These are phyloP conservation scores for Sclerotinia sclerotiorum DNA, from an alignment of 2,329 filamentous ascomycete genomes.

Conservation along the genomic window DNA sequence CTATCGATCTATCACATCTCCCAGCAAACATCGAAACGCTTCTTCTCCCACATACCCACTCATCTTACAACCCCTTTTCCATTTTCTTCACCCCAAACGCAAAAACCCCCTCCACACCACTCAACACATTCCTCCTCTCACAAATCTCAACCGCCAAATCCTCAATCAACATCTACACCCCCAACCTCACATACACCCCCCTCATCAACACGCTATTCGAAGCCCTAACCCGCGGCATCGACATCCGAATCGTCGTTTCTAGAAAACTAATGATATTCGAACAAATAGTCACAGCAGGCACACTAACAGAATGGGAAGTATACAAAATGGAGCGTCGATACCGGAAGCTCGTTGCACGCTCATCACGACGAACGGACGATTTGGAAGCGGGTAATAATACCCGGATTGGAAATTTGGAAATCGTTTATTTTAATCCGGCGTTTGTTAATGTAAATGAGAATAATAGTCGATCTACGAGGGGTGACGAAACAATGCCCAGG, in stretches of 20 bases:
- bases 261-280: slow-evolving; percentile 73
- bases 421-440: slow-evolving; percentile 36
- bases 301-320: slow-evolving; percentile 67
- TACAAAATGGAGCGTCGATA: slow-evolving; percentile 58
- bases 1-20: slow-evolving; percentile 22
- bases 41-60: slow-evolving; percentile 28
- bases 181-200: slow-evolving; percentile 70
- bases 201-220: slow-evolving; percentile 61
- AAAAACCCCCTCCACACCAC: slow-evolving; percentile 65
- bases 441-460: not conserved
- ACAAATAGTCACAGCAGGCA: slow-evolving; percentile 77
- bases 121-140: slow-evolving; percentile 41
- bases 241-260: slow-evolving; percentile 67
- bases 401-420: slow-evolving; percentile 33
- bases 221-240: slow-evolving; percentile 64
- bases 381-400: not conserved
- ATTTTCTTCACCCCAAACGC: slow-evolving; percentile 54
- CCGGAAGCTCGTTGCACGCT: slow-evolving; percentile 37
- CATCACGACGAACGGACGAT: slow-evolving; percentile 24
- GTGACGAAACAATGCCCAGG: not conserved
- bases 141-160: slow-evolving; percentile 43
- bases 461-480: not conserved
- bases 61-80: slow-evolving; percentile 20
- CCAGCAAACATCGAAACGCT: slow-evolving; percentile 5
- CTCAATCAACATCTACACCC: slow-evolving; percentile 71